Percentiles rank a stretch among this genome's conserved stretches.
These are phyloP conservation scores for Stylosanthes scabra DNA, from an alignment of 331 rosid species.

Conservation along the genomic window DNA sequence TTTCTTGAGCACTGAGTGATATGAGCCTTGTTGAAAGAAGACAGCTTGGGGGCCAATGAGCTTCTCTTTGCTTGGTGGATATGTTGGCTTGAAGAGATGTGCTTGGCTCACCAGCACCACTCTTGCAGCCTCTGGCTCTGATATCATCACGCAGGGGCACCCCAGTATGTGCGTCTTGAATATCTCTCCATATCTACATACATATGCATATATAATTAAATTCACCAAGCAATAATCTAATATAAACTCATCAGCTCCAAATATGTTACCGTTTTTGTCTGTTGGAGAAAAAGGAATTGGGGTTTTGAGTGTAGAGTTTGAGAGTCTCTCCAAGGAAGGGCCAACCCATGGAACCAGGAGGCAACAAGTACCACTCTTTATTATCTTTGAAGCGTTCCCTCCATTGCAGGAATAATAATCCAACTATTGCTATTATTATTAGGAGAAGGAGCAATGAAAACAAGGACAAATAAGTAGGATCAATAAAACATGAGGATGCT, in stretches of 20 bases:
- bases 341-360: slow-evolving; percentile 97
- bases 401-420: slow-evolving; percentile 50
- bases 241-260: neutral
- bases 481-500: neutral
- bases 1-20: slow-evolving; percentile 78
- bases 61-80: slow-evolving; percentile 90
- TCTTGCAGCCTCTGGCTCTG: slow-evolving; percentile 78
- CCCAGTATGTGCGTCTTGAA: slow-evolving; percentile 90
- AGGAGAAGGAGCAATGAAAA: slow-evolving; percentile 35
- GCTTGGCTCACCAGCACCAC: slow-evolving; percentile 73
- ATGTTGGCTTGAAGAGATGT: slow-evolving; percentile 81
- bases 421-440: no score
- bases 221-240: no score
- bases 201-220: neutral
- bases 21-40: slow-evolving; percentile 84
- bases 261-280: slow-evolving; percentile 63
- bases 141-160: slow-evolving; percentile 89
- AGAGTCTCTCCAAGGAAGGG: slow-evolving; percentile 85
- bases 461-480: slow-evolving; percentile 3
- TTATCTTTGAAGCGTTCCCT: slow-evolving; percentile 44
- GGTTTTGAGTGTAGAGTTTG: slow-evolving; percentile 75
- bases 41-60: slow-evolving; percentile 87
- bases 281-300: slow-evolving; percentile 76
- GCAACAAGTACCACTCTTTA: slow-evolving; percentile 49
- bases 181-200: slow-evolving; percentile 73